Evolutionary conservation across 106 monocot genomes (phyloP).

Genomic region (Phalaenopsis aphrodite): DNA sequence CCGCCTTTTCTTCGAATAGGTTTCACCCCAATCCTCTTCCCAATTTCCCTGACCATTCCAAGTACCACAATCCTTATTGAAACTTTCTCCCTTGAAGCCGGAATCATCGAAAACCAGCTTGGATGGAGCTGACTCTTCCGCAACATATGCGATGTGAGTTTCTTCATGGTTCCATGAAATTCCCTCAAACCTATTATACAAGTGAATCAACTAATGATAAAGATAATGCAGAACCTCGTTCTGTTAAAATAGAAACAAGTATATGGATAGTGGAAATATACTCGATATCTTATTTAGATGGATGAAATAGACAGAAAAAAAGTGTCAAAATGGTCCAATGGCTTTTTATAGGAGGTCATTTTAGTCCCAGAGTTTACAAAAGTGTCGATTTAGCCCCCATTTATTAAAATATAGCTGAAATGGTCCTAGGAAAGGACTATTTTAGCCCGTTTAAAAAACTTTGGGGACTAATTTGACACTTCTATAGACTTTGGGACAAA

Average conservation of each 20-base stretch:
- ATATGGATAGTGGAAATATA: not conserved
- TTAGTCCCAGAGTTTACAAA: too few species aligned
- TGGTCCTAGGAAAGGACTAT: too few species aligned
- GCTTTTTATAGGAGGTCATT: too few species aligned
- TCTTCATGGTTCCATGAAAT: conserved; percentile 91
- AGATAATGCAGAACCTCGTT: not conserved
- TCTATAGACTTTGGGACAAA: too few species aligned
- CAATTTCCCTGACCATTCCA: conserved; percentile 97
- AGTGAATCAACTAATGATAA: not conserved
- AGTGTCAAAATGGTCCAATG: too few species aligned
- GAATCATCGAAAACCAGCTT: conserved; percentile 62
- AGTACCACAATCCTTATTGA: conserved; percentile 56
- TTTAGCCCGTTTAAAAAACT: too few species aligned
- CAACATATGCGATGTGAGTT: conserved; percentile 78
- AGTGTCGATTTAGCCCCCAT: too few species aligned
- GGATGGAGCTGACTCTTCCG: conserved; percentile 61
- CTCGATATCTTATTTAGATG: not conserved
- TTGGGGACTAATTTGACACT: too few species aligned
- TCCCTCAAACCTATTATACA: conserved; percentile 82
- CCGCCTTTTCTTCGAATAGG: conserved; percentile 75
- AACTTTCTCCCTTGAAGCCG: conserved; percentile 62
- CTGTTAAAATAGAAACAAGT: not conserved
- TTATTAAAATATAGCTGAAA: too few species aligned
- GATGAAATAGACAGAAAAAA: not conserved
- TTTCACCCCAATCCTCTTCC: conserved; percentile 98